Conservation (phyloP, 495 filamentous ascomycete species). For the Xylaria cubensis region DNA sequence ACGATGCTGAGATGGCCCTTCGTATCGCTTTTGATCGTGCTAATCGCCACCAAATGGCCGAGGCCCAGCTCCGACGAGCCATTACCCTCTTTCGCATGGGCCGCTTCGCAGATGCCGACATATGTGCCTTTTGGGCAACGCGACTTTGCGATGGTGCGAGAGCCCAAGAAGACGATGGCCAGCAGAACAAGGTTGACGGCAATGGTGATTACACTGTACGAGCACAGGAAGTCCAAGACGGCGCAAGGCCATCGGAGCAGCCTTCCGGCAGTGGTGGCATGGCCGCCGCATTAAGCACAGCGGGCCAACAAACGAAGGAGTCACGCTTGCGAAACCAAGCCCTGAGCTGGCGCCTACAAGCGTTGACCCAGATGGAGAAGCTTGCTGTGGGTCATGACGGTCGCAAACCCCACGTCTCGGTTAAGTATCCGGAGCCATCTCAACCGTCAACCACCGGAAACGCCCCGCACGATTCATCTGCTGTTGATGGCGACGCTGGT, state of each 20-base stretch:
- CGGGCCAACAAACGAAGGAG: constrained; percentile 15
- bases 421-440: constrained; percentile 68
- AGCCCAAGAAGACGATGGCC: constrained; percentile 49
- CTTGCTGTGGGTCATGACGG: constrained; percentile 66
- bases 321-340: constrained; percentile 35
- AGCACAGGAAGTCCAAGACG: constrained; percentile 35
- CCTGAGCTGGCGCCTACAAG: constrained; percentile 49
- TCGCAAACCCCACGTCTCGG: constrained; percentile 61
- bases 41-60: constrained; percentile 78
- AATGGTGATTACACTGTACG: constrained; percentile 49
- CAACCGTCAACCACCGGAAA: constrained; percentile 34
- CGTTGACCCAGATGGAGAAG: constrained; percentile 63
- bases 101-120: constrained; percentile 76
- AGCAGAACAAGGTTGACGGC: constrained; percentile 46
- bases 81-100: constrained; percentile 74
- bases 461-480: constrained; percentile 40
- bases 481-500: constrained; percentile 36
- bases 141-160: constrained; percentile 56
- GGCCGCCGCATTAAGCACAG: constrained; percentile 24
- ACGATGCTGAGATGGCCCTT: constrained; percentile 82
- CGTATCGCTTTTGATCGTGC: constrained; percentile 71
- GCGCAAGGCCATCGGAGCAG: constrained; percentile 26
- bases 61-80: constrained; percentile 81
- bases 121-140: constrained; percentile 72
- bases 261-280: constrained; percentile 35